phyloP scores from a whole-genome alignment of 305 asterid species.

The Solanum chacoense region DNA sequence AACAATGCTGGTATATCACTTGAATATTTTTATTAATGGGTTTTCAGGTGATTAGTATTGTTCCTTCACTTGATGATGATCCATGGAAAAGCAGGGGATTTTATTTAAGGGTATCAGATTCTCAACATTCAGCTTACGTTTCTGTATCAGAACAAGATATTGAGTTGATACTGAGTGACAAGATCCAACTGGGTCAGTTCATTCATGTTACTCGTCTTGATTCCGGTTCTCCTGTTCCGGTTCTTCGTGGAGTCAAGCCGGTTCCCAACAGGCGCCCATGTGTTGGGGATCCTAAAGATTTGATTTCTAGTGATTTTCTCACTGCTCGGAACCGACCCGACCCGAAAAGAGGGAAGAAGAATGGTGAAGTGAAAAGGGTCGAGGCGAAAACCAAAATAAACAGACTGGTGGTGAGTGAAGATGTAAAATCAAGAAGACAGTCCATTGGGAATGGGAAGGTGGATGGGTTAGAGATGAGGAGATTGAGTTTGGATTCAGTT shows the following conservation, averaged over 20 bases:
- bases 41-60: conserved; percentile 65
- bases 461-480: conserved; percentile 33
- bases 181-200: conserved; percentile 81
- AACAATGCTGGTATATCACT: not conserved
- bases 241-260: conserved; percentile 65
- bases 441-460: conserved; percentile 50
- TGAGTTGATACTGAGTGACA: conserved; percentile 63
- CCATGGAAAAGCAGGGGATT: conserved; percentile 91
- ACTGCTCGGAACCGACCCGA: conserved; percentile 30
- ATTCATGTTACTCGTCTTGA: conserved; percentile 61
- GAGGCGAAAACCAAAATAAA: conserved; percentile 12
- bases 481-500: conserved; percentile 72
- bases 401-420: conserved; percentile 12
- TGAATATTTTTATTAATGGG: not conserved
- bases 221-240: conserved; percentile 76
- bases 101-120: conserved; percentile 83
- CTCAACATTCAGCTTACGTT: conserved; percentile 80
- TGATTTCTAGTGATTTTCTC: conserved; percentile 79
- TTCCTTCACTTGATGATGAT: conserved; percentile 77
- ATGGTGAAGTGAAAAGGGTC: conserved; percentile 28
- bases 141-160: conserved; percentile 65
- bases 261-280: conserved; percentile 64
- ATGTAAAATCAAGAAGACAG: conserved; percentile 47
- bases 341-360: conserved; percentile 29
- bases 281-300: conserved; percentile 71